Conservation (phyloP, 2,329 filamentous ascomycete species). For the Annulohypoxylon truncatum region DNA sequence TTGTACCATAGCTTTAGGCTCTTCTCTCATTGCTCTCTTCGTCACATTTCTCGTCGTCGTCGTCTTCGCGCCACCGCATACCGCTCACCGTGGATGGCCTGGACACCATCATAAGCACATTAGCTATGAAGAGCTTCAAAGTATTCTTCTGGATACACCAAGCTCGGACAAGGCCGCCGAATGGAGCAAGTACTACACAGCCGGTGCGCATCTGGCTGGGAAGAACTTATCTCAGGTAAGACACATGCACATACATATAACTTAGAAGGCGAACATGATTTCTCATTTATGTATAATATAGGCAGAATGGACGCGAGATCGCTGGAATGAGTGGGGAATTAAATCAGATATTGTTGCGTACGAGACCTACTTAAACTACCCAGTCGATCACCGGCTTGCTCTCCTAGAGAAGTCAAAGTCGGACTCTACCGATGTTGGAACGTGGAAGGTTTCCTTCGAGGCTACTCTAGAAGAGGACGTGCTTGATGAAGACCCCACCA, state of each 20-base stretch:
- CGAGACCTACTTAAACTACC: constrained; percentile 83
- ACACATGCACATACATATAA: not conserved
- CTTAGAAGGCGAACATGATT: not conserved
- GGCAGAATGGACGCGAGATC: constrained; percentile 79
- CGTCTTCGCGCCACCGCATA: constrained; percentile 46
- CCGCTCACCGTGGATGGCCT: constrained; percentile 42
- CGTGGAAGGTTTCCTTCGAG: constrained; percentile 76
- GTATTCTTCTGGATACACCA: constrained; percentile 69
- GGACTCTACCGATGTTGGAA: constrained; percentile 49
- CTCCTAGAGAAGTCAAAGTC: constrained; percentile 65
- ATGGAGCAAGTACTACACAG: constrained; percentile 83
- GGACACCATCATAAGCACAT: constrained; percentile 52
- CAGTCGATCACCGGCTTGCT: constrained; percentile 75
- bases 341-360: constrained; percentile 74
- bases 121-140: constrained; percentile 63
- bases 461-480: constrained; percentile 87
- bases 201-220: constrained; percentile 80
- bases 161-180: constrained; percentile 68
- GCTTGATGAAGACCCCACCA: constrained; percentile 84
- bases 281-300: constrained; percentile 42
- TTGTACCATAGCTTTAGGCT: constrained; percentile 71
- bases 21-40: constrained; percentile 63
- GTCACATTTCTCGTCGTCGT: constrained; percentile 59
- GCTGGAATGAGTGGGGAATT: constrained; percentile 78
- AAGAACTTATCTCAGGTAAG: constrained; percentile 78